Evolutionary conservation across 2,329 filamentous ascomycete genomes (phyloP).

Genomic region (Fusarium sp.): DNA sequence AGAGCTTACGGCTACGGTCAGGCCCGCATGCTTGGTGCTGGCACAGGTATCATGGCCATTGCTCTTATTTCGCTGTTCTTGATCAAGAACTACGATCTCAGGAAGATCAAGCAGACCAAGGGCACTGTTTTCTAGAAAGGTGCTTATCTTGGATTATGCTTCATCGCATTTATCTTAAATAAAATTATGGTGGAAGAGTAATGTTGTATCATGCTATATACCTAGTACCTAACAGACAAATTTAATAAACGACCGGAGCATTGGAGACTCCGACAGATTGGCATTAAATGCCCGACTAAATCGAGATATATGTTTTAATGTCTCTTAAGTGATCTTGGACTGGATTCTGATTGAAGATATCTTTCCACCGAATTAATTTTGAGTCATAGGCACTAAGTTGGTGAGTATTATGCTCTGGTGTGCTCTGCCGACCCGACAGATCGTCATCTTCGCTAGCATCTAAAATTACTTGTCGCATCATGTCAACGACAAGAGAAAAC

Average conservation of each 20-base stretch:
- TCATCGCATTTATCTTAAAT: neutral
- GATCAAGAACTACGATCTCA: conserved; percentile 65
- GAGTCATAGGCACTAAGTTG: neutral
- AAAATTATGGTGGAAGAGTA: conserved; percentile 19
- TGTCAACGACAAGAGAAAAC: too few species aligned
- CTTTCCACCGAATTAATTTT: too few species aligned
- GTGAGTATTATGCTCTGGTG: too few species aligned
- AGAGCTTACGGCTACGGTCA: conserved; percentile 68
- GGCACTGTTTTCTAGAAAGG: conserved; percentile 62
- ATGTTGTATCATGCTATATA: conserved; percentile 2
- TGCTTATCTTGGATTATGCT: neutral
- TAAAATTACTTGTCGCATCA: too few species aligned
- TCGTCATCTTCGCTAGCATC: too few species aligned
- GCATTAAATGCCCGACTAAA: neutral
- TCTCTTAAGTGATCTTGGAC: neutral
- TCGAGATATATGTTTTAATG: neutral
- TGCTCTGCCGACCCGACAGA: too few species aligned
- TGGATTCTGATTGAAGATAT: too few species aligned
- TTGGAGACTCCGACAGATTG: neutral
- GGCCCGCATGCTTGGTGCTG: conserved; percentile 61
- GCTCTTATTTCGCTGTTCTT: conserved; percentile 57
- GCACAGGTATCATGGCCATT: conserved; percentile 52
- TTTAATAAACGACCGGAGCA: conserved; percentile 11
- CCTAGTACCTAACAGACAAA: conserved; percentile 1
- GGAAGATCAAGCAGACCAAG: conserved; percentile 63